A percentile compares a stretch with the other conserved stretches of the same genome.
Conservation (phyloP, 768 basidiomycete species). For the Amanita muscaria region DNA sequence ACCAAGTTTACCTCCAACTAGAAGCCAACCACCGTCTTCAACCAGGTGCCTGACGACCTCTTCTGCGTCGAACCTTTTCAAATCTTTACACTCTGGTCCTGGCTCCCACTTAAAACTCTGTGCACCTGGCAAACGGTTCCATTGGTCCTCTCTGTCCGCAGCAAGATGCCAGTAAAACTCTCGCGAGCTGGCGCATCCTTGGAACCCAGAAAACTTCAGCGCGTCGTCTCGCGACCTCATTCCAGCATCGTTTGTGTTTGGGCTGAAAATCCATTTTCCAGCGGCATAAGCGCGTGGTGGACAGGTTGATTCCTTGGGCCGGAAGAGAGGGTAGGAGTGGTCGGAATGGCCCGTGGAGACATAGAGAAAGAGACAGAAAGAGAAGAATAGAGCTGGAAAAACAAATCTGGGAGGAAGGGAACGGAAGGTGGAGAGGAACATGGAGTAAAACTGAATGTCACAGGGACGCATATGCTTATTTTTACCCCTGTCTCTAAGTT, state of each 20-base stretch:
- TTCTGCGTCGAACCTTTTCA: conserved; percentile 32
- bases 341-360: conserved; percentile 14
- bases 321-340: not conserved
- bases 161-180: conserved; percentile 60
- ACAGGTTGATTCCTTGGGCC: conserved; percentile 17
- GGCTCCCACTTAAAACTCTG: conserved; percentile 49
- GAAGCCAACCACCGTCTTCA: conserved; percentile 61
- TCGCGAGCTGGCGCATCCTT: conserved; percentile 53
- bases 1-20: conserved; percentile 58
- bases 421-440: conserved; percentile 15
- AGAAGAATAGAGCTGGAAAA: conserved; percentile 13
- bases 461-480: not conserved
- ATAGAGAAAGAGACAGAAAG: conserved; percentile 18
- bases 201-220: conserved; percentile 44
- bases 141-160: conserved; percentile 37
- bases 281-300: conserved; percentile 23
- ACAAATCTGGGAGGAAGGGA: conserved; percentile 15
- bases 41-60: conserved; percentile 49
- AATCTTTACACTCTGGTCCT: conserved; percentile 30
- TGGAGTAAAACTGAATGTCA: too few species aligned
- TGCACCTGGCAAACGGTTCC: conserved; percentile 44
- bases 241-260: conserved; percentile 18
- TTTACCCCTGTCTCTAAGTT: too few species aligned
- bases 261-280: conserved; percentile 26
- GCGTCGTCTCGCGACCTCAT: conserved; percentile 28